Evolutionary conservation across 2,329 filamentous ascomycete species (phyloP).

Genomic region (Nigrospora sphaerica): DNA sequence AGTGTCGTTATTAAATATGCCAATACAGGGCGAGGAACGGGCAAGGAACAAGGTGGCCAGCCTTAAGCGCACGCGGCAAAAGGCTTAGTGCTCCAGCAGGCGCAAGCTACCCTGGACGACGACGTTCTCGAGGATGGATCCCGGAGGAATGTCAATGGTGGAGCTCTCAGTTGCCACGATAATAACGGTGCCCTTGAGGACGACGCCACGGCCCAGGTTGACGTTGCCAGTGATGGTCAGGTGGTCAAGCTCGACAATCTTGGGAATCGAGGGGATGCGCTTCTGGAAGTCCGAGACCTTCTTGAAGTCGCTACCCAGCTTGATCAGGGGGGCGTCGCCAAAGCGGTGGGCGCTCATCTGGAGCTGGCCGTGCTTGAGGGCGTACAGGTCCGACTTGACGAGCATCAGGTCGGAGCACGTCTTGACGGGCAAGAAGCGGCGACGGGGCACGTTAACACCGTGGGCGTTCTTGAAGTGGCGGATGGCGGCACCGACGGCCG

Average conservation of each 20-base stretch:
- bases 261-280: conserved; percentile 79
- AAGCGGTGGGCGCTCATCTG: conserved; percentile 96
- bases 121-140: conserved; percentile 96
- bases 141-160: conserved; percentile 95
- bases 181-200: conserved; percentile 96
- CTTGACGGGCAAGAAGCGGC: conserved; percentile 99
- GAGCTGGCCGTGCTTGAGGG: conserved; percentile 95
- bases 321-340: conserved; percentile 94
- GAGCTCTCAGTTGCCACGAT: conserved; percentile 96
- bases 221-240: conserved; percentile 96
- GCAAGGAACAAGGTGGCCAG: background rate
- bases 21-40: background rate
- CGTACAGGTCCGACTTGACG: conserved; percentile 99
- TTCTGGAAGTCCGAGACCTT: conserved; percentile 97
- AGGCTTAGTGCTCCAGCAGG: conserved; percentile 55
- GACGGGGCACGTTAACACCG: conserved; percentile 95
- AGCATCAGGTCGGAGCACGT: conserved; percentile 99
- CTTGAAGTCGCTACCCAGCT: conserved; percentile 99
- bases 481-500: conserved; percentile 95
- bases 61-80: conserved; percentile 2
- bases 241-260: conserved; percentile 88
- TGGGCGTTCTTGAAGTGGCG: conserved; percentile 98
- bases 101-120: conserved; percentile 95
- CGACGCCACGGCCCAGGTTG: conserved; percentile 92
- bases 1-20: background rate